phyloP scores from a whole-genome alignment of 2,329 filamentous ascomycete species.

The Calonectria hongkongensis region DNA sequence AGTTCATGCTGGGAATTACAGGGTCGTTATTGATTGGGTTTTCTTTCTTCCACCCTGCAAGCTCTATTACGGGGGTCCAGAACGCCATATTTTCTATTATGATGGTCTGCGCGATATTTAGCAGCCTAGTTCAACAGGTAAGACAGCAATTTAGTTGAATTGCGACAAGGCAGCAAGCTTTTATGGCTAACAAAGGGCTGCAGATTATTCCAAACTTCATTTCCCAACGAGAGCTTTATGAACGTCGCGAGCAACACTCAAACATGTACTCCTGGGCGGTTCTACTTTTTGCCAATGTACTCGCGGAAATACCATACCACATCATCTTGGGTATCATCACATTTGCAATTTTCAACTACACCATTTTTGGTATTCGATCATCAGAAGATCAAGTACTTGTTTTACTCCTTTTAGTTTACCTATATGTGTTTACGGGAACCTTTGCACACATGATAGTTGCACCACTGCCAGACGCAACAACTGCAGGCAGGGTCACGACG shows the following conservation, averaged over 20 bases:
- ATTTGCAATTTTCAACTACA: conserved; percentile 90
- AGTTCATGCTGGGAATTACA: conserved; percentile 78
- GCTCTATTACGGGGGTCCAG: conserved; percentile 84
- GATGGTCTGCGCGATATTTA: conserved; percentile 88
- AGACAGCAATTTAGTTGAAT: conserved; percentile 56
- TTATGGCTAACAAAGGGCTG: not conserved
- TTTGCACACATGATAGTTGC: conserved; percentile 4
- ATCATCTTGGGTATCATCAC: conserved; percentile 83
- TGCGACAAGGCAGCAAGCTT: no score
- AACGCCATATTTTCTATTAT: conserved; percentile 93
- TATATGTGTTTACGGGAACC: not conserved
- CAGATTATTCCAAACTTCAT: conserved; percentile 84
- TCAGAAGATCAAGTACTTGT: conserved; percentile 77
- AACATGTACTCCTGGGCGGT: conserved; percentile 91
- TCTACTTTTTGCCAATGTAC: conserved; percentile 88
- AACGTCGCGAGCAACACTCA: conserved; percentile 88
- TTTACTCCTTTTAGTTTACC: conserved; percentile 78
- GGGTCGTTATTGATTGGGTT: conserved; percentile 86
- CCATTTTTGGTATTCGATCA: conserved; percentile 69
- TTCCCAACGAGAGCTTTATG: conserved; percentile 87
- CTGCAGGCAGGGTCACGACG: conserved; percentile 79
- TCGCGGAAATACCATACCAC: conserved; percentile 91
- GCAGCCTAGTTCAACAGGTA: conserved; percentile 83
- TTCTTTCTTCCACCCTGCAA: conserved; percentile 83
- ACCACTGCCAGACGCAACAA: conserved; percentile 78